phyloP scores from a whole-genome alignment of 2,329 filamentous ascomycete species.

The Blastomyces gilchristii region DNA sequence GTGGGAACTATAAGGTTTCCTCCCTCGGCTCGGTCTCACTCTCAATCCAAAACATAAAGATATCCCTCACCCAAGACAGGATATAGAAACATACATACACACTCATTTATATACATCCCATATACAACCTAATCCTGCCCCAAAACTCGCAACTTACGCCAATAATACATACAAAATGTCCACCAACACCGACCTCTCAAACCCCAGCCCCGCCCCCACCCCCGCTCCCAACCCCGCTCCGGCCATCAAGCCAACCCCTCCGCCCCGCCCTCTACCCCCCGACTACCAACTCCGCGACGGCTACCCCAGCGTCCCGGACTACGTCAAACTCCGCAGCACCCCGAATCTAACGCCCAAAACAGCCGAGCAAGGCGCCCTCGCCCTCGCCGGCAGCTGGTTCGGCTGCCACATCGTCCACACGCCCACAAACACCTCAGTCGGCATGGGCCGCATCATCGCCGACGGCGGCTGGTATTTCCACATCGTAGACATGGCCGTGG shows the following conservation, averaged over 20 bases:
- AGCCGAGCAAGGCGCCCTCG: conserved; percentile 28
- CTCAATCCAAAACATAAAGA: no score
- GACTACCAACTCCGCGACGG: conserved; percentile 31
- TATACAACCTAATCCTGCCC: no score
- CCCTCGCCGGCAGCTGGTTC: conserved; percentile 34
- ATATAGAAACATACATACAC: no score
- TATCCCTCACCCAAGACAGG: no score
- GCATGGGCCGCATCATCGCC: conserved; percentile 43
- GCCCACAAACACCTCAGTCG: conserved; percentile 24
- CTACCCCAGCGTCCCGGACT: conserved; percentile 28
- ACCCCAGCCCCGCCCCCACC: background rate
- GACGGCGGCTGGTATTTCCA: conserved; percentile 45
- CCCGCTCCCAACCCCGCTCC: no score
- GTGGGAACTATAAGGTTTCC: no score
- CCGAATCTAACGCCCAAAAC: conserved; percentile 32
- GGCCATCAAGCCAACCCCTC: background rate
- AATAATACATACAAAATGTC: background rate
- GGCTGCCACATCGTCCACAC: conserved; percentile 33
- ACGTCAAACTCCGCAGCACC: conserved; percentile 30
- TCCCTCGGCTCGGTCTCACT: no score
- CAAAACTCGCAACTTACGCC: background rate
- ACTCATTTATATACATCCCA: no score
- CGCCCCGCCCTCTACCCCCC: conserved; percentile 18
- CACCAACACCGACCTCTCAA: background rate
- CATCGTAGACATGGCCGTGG: conserved; percentile 43